Evolutionary conservation across 371 early-diverging fungal species (phyloP).

Genomic region (Mortierella sp.): DNA sequence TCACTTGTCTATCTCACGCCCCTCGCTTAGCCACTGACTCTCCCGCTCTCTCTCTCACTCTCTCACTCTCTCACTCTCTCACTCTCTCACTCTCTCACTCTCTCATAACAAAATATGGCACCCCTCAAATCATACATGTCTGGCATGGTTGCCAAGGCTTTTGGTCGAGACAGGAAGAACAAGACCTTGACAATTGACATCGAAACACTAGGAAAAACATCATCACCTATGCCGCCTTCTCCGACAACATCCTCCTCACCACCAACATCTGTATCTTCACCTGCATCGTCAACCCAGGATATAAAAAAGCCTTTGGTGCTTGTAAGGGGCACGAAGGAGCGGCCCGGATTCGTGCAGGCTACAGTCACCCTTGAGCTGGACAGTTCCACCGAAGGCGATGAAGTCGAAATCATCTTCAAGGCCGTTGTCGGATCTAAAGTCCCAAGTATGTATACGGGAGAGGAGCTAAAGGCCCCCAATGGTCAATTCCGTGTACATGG

Average conservation of each 20-base stretch:
- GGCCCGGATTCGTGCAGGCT: conserved; percentile 16
- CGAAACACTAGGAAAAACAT: not conserved
- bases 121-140: no score
- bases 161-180: not conserved
- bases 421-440: conserved; percentile 12
- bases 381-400: conserved; percentile 5
- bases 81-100: no score
- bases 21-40: no score
- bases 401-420: conserved; percentile 19
- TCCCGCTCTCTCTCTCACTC: no score
- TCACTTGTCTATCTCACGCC: no score
- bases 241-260: not conserved
- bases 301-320: conserved; percentile 1
- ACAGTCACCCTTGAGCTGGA: conserved; percentile 13
- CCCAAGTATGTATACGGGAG: not conserved
- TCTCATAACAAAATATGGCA: no score
- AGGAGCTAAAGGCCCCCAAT: not conserved
- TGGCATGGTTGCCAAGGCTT: conserved; percentile 2
- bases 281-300: not conserved
- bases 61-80: no score
- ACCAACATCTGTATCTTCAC: not conserved
- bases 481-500: not conserved
- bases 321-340: conserved; percentile 10
- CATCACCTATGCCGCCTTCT: not conserved
- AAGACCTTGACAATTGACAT: conserved; percentile 1